A percentile compares a stretch with the other conserved stretches of the same genome.
These are phyloP conservation scores for Rutidosis leptorrhynchoides DNA, from an alignment of 129 eudicot species.

Conservation along the genomic window DNA sequence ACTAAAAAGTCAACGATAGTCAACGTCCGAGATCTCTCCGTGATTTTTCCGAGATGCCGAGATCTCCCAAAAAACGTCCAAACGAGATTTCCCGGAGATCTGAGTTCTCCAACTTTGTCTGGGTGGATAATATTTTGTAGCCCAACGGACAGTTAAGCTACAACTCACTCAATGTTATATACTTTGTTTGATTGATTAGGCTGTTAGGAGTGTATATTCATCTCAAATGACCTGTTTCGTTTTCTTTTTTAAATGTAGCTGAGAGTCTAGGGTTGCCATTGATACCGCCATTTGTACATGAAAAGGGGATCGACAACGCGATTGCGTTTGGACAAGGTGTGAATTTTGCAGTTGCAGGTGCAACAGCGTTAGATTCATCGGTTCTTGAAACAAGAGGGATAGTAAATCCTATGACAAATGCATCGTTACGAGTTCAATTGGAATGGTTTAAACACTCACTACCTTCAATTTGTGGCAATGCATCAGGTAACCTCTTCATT, in stretches of 20 bases:
- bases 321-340: conserved; percentile 20
- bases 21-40: too few species aligned
- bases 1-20: too few species aligned
- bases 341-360: conserved; percentile 35
- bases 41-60: too few species aligned
- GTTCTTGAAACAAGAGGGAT: conserved; percentile 31
- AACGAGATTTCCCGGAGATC: too few species aligned
- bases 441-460: conserved; percentile 36
- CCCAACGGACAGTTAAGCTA: too few species aligned
- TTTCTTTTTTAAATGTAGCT: conserved; percentile 7
- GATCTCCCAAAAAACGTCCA: too few species aligned
- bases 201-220: background rate
- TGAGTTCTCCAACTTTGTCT: too few species aligned
- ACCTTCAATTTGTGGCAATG: conserved; percentile 21
- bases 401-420: conserved; percentile 17
- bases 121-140: too few species aligned
- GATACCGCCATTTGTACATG: conserved; percentile 27
- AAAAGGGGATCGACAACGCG: conserved; percentile 3
- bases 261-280: conserved; percentile 32
- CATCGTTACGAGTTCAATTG: conserved; percentile 34
- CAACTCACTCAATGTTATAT: too few species aligned
- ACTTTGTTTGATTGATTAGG: too few species aligned
- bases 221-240: background rate
- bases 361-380: conserved; percentile 25
- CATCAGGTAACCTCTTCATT: conserved; percentile 23